Evolutionary conservation across 352 stramenopile genomes (phyloP), one percentile per base, ranked within the genome.

Genomic region (Phytopythium vexans): DNA sequence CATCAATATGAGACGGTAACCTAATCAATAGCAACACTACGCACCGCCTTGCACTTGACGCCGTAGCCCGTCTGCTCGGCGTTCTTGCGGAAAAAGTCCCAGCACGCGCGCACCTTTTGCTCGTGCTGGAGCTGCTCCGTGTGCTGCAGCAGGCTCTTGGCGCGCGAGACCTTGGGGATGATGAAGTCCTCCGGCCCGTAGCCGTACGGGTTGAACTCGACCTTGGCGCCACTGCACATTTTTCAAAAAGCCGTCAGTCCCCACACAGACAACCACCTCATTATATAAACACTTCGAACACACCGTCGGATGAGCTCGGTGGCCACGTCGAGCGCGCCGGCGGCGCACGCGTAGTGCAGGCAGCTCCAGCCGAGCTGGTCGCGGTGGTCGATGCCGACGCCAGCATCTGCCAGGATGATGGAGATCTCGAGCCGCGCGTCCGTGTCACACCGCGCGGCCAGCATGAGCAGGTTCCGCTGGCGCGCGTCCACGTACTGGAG

Each of bases 61-160:
- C 62, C 62, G 52, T 89, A 94, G 12, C 83, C 80, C 21, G 65
- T 55, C 37, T 74, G 76, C 49, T 88, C 70, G 11, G 83, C 77
- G 45, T 95, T 80, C 34, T 75, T 78, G 21, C 78, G 77, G 56
- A 93, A 93, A 51, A 79, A 89, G 34, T 82, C 66, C 85, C 85
- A 95, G 38, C 79, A 82, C 12, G 51, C 49, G 58, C 78, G 85
- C 12, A 95, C 85, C 46, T 88, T 85, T 49, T 86, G 72, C 53
- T 93, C 83, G 49, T 95, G 85, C 48, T 90, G 78, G 21, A 95
- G 60, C 46, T 93, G 83, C 56, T 93, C 81, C 41, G 85, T 95
- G 68, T 95, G 85, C 56, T 95, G 85, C 41, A 95, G 55, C 54
- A 95, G 37, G 63, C 82, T 93, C 67, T 89, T 91, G 14, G 85